phyloP scores from a whole-genome alignment of 495 filamentous ascomycete species.

The Aspergillus cavernicola region DNA sequence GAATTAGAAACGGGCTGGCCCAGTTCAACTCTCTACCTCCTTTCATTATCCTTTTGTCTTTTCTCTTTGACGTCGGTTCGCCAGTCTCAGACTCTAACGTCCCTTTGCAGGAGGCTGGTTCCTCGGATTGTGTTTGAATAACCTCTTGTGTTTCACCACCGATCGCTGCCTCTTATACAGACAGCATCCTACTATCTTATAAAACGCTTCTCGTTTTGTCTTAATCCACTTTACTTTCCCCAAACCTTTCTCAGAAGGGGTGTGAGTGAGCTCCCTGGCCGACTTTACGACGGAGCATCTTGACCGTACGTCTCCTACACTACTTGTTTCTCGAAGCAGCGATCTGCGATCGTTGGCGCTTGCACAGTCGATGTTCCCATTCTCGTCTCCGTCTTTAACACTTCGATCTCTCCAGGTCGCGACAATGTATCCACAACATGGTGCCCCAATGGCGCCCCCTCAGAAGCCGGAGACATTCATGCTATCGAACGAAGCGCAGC shows the following conservation, averaged over 20 bases:
- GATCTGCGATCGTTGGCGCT: slow-evolving; percentile 1
- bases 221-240: slow-evolving; percentile 9
- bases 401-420: slow-evolving; percentile 1
- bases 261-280: neutral
- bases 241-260: neutral
- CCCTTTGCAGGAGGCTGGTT: slow-evolving; percentile 35
- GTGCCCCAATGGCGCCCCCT: slow-evolving; percentile 59
- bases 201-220: slow-evolving; percentile 12
- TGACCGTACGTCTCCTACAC: slow-evolving; percentile 17
- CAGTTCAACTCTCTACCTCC: slow-evolving; percentile 37
- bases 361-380: neutral
- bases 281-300: slow-evolving; percentile 9
- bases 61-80: slow-evolving; percentile 25
- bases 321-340: neutral
- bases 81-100: slow-evolving; percentile 20
- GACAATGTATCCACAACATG: slow-evolving; percentile 51
- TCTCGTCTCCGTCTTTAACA: neutral
- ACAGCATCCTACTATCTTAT: slow-evolving; percentile 4
- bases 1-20: slow-evolving; percentile 41
- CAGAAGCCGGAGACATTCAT: slow-evolving; percentile 99
- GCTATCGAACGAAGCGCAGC: slow-evolving; percentile 93
- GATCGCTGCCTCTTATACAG: slow-evolving; percentile 15
- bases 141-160: slow-evolving; percentile 18
- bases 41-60: slow-evolving; percentile 23
- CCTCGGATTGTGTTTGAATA: slow-evolving; percentile 30